Evolutionary conservation across 78 protist genomes (phyloP), one percentile per base, ranked within the genome.

Genomic region (Dictyostelium brefeldianum): DNA sequence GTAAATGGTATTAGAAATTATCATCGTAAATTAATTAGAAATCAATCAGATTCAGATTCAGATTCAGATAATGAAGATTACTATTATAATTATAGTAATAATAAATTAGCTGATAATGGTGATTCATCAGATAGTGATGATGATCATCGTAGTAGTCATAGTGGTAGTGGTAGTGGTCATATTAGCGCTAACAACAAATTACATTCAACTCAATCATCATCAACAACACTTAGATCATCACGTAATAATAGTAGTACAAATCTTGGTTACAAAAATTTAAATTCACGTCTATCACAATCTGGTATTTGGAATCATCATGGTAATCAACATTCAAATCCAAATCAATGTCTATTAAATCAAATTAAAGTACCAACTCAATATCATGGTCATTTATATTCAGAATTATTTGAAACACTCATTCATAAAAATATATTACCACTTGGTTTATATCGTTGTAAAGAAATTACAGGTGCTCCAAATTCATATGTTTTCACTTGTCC

Each of bases 401-500:
- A 85, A 31, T 51, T 85, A 48, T 85, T 85, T 27, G 92, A 85
- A 31, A 81, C 78, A 20, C 53, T 85, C 9, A 22, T 85, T 14
- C 77, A 64, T 17, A 85, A 85, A 47, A 85, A 85, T 64, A 85
- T 85, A 20, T 54, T 85, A 50, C 57, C 92, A n/a, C 36, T 85
- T 10, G 92, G 92, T 15, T 53, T 85, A 12, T 85, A 85, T 48
- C 8, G 92, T 17, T 85, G 92, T n/a, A 85, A 77, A 62, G 92
- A 85, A 50, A 85, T 85, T 25, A 85, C 92, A 20, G 92, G 92
- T 65, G 92, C 92, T 31, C 92, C 92, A 74, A 85, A 85, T 27
- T 81, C 92, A 7, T 85, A 85, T 31, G 92, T 85, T 10, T 85
- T 75, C n/a, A 85, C 92, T 14, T 85, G 92, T 59, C 92, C 92